Percentiles rank a stretch among this genome's conserved stretches.
Evolutionary conservation across 495 filamentous ascomycete species (phyloP).

Genomic region (Neurospora sp.): DNA sequence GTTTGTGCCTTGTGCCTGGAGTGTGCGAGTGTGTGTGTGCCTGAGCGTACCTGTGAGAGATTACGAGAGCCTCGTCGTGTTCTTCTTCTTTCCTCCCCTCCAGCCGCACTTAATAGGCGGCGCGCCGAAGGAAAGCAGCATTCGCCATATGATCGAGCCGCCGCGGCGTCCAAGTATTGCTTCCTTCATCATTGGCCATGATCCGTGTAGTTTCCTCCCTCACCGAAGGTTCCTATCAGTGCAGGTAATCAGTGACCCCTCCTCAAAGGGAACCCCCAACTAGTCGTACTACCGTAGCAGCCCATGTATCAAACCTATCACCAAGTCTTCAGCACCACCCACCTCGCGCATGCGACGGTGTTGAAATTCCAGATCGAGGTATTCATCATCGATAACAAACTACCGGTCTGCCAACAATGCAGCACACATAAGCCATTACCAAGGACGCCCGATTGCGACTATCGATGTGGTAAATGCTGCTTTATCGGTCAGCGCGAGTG

Average conservation of each 20-base stretch:
- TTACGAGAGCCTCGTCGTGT: background rate
- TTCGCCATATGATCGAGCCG: background rate
- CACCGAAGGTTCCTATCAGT: background rate
- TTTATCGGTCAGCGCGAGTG: background rate
- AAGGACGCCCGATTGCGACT: background rate
- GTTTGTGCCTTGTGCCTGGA: background rate
- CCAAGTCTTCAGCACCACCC: background rate
- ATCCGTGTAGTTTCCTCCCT: background rate
- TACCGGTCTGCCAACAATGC: background rate
- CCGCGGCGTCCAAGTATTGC: background rate
- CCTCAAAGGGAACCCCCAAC: background rate
- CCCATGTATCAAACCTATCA: background rate
- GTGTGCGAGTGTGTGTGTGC: background rate
- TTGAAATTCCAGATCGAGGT: background rate
- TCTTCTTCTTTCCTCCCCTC: background rate
- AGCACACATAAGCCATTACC: background rate
- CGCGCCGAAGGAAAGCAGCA: background rate
- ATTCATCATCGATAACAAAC: background rate
- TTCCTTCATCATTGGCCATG: background rate
- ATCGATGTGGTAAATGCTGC: background rate
- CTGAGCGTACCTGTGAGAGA: background rate
- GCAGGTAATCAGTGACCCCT: background rate
- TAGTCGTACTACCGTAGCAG: background rate
- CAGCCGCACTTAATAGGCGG: background rate
- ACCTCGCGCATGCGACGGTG: background rate